These are phyloP conservation scores for Pugionium cornutum DNA, from an alignment of 345 rosid genomes.

Conservation along the genomic window DNA sequence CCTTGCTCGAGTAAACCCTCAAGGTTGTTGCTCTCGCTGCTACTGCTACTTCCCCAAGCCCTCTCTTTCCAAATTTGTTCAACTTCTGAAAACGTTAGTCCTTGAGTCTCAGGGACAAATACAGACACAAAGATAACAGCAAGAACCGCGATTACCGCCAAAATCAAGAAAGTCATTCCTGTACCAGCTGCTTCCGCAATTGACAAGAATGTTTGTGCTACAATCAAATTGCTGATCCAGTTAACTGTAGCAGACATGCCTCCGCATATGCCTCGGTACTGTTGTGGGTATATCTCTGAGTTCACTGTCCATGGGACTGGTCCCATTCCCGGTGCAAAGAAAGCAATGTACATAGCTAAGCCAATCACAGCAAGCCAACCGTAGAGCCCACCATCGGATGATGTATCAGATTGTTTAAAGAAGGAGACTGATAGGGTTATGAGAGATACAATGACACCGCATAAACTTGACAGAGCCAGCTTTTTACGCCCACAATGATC, in stretches of 20 bases:
- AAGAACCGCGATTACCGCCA: constrained; percentile 64
- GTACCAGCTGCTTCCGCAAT: constrained; percentile 67
- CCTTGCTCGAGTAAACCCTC: constrained; percentile 57
- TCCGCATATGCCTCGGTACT: constrained; percentile 83
- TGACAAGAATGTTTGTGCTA: constrained; percentile 72
- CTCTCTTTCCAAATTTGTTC: constrained; percentile 85
- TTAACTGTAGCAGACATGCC: constrained; percentile 97
- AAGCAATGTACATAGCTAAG: constrained; percentile 78
- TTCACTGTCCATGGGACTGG: constrained; percentile 98
- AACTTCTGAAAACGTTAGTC: constrained; percentile 81
- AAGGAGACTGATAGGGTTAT: constrained; percentile 69
- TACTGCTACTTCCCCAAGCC: constrained; percentile 54
- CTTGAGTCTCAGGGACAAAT: constrained; percentile 86
- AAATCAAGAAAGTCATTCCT: constrained; percentile 76
- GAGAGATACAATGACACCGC: constrained; percentile 73
- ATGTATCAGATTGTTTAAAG: constrained; percentile 42
- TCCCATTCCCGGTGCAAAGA: constrained; percentile 98
- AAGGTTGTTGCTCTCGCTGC: constrained; percentile 32
- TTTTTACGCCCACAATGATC: constrained; percentile 79
- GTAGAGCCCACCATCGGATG: constrained; percentile 42
- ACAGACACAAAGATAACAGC: constrained; percentile 61
- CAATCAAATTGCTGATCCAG: constrained; percentile 85
- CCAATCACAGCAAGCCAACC: constrained; percentile 85
- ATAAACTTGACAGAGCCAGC: constrained; percentile 76
- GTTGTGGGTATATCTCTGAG: constrained; percentile 91